Base-by-base conservation (phyloP, 495 filamentous ascomycete species). In the Trichoderma erinaceum region DNA sequence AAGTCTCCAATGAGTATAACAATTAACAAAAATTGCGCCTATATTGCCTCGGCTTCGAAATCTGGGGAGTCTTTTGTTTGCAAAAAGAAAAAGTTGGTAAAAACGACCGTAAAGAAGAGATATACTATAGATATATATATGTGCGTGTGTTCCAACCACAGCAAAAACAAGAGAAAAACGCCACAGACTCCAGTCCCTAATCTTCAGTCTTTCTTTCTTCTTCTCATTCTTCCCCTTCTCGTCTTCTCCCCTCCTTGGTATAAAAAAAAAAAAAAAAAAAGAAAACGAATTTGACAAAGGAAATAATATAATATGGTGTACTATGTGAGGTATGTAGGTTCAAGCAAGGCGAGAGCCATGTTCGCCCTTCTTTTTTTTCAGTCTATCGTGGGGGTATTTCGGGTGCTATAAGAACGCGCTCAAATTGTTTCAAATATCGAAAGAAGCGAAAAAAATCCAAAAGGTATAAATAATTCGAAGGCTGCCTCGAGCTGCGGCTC, bases 341-440 rank as follows among this genome's bases (percentile, higher is more conserved):
- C 41, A 46, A 41, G 38, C 63, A 65, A 46, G 32, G n/a, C 32
- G 35, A 46, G 65, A 66, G 25, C 41, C 46, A 48, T n/a, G 65
- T 23, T 48, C 41, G 65, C 65, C 38, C 25, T 8, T 65, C 64
- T 29, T 41, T 13, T 67, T 56, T 58, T 29, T 67, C 44, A n/a
- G 43, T 67, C 65, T 67, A 67, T 52, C 56, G 18, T 50, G 21
- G 65, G 64, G 65, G 65, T 66, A 66, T 66, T 66, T 66, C 65
- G 65, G 43, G 50, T 58, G 56, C 25, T 25, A 61, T 61, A 23
- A 61, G 25, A 48, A 15, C 44, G 15, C n/a, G 56, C 56, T 61
- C 56, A 61, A 61, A 61, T 61, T 61, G 25, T 61, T 32, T 21
- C 12, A 32, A 32, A 29, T 16, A 32, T 61, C 25, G 25, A 61